These are phyloP conservation scores for Penicillium sp. DNA, from an alignment of 2,329 filamentous ascomycete genomes.

Conservation along the genomic window DNA sequence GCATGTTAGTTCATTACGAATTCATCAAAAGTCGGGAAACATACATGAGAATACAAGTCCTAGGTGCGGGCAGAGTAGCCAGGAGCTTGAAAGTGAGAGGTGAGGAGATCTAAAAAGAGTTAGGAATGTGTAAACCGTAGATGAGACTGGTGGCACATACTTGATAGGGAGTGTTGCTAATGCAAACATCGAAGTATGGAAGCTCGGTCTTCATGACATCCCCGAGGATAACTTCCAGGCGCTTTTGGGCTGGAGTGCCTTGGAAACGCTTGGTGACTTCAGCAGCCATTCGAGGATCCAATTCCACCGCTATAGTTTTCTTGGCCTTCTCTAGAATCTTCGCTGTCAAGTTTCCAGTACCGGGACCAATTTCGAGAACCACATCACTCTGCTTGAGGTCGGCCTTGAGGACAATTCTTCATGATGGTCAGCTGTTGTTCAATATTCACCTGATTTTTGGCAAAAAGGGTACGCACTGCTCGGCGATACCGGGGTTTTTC, in stretches of 20 bases:
- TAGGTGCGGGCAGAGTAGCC: slow-evolving; percentile 73
- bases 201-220: slow-evolving; percentile 89
- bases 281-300: slow-evolving; percentile 94
- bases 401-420: slow-evolving; percentile 74
- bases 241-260: slow-evolving; percentile 77
- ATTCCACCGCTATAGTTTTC: slow-evolving; percentile 79
- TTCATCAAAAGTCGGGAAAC: slow-evolving; percentile 57
- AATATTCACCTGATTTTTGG: background rate
- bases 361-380: slow-evolving; percentile 89
- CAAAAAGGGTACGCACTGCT: slow-evolving; percentile 46
- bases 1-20: slow-evolving; percentile 43
- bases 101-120: slow-evolving; percentile 67
- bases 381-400: slow-evolving; percentile 82
- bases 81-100: slow-evolving; percentile 90
- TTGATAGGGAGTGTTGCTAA: slow-evolving; percentile 72
- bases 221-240: slow-evolving; percentile 82
- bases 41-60: slow-evolving; percentile 80
- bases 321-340: slow-evolving; percentile 85
- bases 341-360: slow-evolving; percentile 84
- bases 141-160: slow-evolving; percentile 34
- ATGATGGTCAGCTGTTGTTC: background rate
- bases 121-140: slow-evolving; percentile 8
- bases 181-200: slow-evolving; percentile 78
- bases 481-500: slow-evolving; percentile 83
- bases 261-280: slow-evolving; percentile 93